These are phyloP conservation scores for Rubia tinctorum DNA, from an alignment of 305 asterid species.

Conservation along the genomic window DNA sequence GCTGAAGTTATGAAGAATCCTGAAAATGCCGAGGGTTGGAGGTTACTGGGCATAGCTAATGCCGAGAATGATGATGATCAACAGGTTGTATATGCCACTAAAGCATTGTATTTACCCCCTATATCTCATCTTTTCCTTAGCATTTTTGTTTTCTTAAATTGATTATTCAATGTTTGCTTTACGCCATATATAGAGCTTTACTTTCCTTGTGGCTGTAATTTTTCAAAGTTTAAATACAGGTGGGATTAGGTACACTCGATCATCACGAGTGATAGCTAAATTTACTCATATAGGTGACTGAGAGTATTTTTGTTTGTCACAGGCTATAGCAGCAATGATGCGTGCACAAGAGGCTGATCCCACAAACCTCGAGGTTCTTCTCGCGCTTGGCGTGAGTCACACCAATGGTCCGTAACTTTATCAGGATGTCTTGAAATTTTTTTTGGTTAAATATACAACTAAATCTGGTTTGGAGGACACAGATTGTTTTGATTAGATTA, in stretches of 20 bases:
- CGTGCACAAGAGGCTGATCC: constrained; percentile 97
- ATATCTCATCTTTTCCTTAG: neutral
- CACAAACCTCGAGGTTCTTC: constrained; percentile 95
- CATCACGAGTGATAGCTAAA: neutral
- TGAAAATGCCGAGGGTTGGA: constrained; percentile 98
- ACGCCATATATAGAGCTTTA: neutral
- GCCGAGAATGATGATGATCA: constrained; percentile 99
- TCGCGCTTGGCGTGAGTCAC: constrained; percentile 99
- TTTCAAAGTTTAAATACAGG: neutral
- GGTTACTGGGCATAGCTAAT: constrained; percentile 97
- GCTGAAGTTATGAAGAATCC: constrained; percentile 99
- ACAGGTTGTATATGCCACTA: constrained; percentile 48
- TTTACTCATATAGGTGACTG: neutral
- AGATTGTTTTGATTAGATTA: neutral
- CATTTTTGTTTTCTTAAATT: neutral
- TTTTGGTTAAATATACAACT: neutral
- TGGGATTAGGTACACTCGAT: neutral
- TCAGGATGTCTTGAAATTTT: constrained; percentile 3
- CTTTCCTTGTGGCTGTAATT: neutral
- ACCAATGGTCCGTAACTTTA: constrained; percentile 80
- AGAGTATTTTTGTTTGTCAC: constrained; percentile 28
- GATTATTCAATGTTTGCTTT: neutral
- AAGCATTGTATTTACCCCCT: neutral
- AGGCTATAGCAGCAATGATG: constrained; percentile 99
- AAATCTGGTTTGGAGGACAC: neutral